Conservation (phyloP, 1,284 basidiomycete genomes). For the Leccinum griseonigrum region DNA sequence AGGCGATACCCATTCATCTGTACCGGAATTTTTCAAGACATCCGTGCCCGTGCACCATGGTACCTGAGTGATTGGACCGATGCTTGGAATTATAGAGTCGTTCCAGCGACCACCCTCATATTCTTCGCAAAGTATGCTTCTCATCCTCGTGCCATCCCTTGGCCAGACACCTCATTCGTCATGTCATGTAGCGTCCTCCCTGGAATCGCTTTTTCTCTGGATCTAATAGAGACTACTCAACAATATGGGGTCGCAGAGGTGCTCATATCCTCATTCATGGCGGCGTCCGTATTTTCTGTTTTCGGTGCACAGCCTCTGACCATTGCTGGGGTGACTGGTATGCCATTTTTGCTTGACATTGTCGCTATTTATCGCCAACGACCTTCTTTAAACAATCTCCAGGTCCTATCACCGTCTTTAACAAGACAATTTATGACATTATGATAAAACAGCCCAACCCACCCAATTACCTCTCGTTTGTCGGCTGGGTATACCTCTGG, state of each 20-base stretch:
- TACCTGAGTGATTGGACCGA: conserved; percentile 87
- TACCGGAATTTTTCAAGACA: conserved; percentile 74
- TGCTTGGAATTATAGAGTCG: conserved; percentile 84
- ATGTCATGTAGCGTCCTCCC: conserved; percentile 64
- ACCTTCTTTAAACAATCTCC: conserved; percentile 1
- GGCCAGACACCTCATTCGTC: conserved; percentile 2
- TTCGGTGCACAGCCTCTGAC: conserved; percentile 91
- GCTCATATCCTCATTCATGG: conserved; percentile 78
- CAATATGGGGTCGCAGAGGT: conserved; percentile 93
- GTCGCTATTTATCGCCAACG: background rate
- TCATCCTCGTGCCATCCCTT: conserved; percentile 4
- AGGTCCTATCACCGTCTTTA: conserved; percentile 89
- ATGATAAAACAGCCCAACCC: conserved; percentile 54
- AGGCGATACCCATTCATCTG: conserved; percentile 33
- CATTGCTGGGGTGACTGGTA: conserved; percentile 92
- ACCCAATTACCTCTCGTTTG: conserved; percentile 81
- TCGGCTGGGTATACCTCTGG: conserved; percentile 94
- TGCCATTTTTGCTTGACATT: conserved; percentile 13
- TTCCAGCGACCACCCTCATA: conserved; percentile 73
- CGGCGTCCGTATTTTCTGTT: conserved; percentile 87
- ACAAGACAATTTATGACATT: conserved; percentile 88
- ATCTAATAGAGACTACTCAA: conserved; percentile 89
- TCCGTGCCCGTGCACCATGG: conserved; percentile 76
- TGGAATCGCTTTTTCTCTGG: conserved; percentile 90
- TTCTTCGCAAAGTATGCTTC: conserved; percentile 74